Base-by-base conservation (phyloP, 225 moss, liverwort and hornwort species). In the Physcomitrellopsis africana region DNA sequence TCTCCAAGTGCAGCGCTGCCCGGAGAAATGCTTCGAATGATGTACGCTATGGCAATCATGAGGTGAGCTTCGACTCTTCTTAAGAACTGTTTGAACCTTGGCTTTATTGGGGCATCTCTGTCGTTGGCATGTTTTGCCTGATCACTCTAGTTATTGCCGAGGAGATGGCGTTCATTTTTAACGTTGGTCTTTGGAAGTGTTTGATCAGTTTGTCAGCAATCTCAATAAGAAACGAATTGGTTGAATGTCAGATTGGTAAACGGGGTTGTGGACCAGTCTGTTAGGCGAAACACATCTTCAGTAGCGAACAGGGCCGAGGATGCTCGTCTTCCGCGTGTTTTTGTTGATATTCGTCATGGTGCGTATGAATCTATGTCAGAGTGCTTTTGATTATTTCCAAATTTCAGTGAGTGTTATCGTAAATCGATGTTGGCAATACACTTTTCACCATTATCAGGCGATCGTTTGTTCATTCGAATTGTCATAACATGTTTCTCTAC, bases 341-440 rank as follows among this genome's bases (percentile, higher is more conserved):
- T 95, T 48, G 95, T 99, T 63, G 99, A 99, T 81, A 91, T 99
- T 68, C 99, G 95, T 48, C 99, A 99, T 83, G 99, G 99, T 99
- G 37, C 59, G 84, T 51, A 72, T 55, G 37, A 62, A 57, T 61
- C 18, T 0, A 11, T 13, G 48, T 60, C 41, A 51, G 52, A 19
- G 60, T 70, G 12, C 26, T 60, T 49, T 17, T 11, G 71, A 65
- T 51, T 15, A 20, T 22, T 14, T 15, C 45, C 37, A 9, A 63
- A 23, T 72, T 37, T 29, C 17, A 56, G 51, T 58, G 59, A 32
- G 13, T 53, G 20, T 37, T 51, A 70, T 54, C 51, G 69, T 49
- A 51, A 44, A 69, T 8, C 42, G 18, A 55, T 57, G 48, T 55
- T 70, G 54, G 60, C 51, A 42, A 23, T 57, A 12, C 70, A 44